Conservation (phyloP, 768 basidiomycete genomes). For the Dendrothele bispora region DNA sequence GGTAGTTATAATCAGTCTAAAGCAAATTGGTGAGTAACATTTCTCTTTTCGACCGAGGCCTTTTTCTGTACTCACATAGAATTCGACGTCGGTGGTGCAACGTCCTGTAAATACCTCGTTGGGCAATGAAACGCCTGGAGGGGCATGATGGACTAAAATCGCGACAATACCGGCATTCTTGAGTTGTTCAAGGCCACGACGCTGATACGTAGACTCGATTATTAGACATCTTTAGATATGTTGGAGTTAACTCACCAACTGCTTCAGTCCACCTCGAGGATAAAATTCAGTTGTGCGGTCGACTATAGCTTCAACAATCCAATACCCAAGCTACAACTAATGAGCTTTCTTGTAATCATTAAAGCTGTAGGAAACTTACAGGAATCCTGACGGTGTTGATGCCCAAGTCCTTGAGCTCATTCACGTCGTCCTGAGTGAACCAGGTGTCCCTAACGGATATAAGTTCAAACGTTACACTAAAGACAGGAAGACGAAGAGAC, state of each 20-base stretch:
- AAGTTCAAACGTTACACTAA: no score
- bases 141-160: slow-evolving; percentile 63
- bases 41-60: no score
- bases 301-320: slow-evolving; percentile 77
- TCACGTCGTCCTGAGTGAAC: no score
- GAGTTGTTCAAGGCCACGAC: slow-evolving; percentile 61
- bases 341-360: no score
- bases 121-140: slow-evolving; percentile 66
- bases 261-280: slow-evolving; percentile 66
- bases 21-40: background rate
- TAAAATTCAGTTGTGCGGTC: slow-evolving; percentile 59
- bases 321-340: slow-evolving; percentile 74
- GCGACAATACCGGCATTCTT: slow-evolving; percentile 61
- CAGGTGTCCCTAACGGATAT: no score
- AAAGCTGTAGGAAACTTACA: no score
- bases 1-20: slow-evolving; percentile 67
- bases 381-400: no score
- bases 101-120: slow-evolving; percentile 71
- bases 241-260: slow-evolving; percentile 53
- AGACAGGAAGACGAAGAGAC: no score
- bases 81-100: slow-evolving; percentile 67
- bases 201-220: slow-evolving; percentile 36
- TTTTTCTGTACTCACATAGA: slow-evolving; percentile 54
- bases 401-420: no score
- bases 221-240: background rate